Conservation (phyloP, 148 eudicot genomes). For the Vaccinium corymbosum region DNA sequence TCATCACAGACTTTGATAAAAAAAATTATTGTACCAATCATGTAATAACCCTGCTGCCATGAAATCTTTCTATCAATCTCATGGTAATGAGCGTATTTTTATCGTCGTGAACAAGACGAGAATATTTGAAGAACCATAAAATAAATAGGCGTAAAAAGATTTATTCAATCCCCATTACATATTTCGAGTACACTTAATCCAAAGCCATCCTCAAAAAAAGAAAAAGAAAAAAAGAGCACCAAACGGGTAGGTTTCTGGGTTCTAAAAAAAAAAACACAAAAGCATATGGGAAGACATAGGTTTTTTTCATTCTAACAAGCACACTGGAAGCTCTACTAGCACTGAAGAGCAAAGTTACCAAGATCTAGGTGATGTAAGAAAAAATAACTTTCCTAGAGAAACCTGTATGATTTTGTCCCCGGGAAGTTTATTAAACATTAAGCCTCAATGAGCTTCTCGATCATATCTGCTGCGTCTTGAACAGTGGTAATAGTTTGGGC, state of each 20-base stretch:
- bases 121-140: not conserved
- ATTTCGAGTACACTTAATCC: not conserved
- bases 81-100: not conserved
- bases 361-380: not conserved
- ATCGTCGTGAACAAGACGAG: not conserved
- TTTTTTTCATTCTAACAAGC: not conserved
- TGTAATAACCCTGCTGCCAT: too few species aligned
- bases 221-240: not conserved
- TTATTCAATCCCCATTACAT: constrained; percentile 7
- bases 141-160: not conserved
- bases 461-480: constrained; percentile 46
- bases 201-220: not conserved
- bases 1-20: not conserved
- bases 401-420: not conserved
- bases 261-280: not conserved
- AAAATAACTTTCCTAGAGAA: constrained; percentile 11
- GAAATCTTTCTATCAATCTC: not conserved
- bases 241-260: not conserved
- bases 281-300: not conserved
- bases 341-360: not conserved
- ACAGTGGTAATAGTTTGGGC: constrained; percentile 38
- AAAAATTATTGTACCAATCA: not conserved
- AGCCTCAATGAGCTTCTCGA: constrained; percentile 30
- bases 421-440: constrained; percentile 15
- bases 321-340: constrained; percentile 5